Conservation (phyloP, 495 filamentous ascomycete genomes). For the Bacidia gigantensis region DNA sequence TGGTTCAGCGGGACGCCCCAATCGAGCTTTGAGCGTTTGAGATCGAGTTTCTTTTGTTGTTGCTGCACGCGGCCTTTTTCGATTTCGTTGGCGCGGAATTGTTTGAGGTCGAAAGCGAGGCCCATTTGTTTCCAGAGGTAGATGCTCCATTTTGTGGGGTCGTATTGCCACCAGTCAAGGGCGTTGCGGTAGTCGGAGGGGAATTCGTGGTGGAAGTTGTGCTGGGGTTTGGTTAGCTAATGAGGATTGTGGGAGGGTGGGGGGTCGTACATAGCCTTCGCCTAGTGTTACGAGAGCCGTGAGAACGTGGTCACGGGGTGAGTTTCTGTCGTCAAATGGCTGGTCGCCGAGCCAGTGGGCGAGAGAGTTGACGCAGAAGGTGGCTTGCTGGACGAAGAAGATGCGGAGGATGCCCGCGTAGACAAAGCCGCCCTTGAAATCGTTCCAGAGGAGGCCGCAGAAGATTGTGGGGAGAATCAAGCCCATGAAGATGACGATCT, state of each 20-base stretch:
- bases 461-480: constrained; percentile 71
- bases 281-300: constrained; percentile 92
- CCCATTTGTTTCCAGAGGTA: constrained; percentile 88
- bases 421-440: constrained; percentile 83
- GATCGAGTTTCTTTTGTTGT: constrained; percentile 97
- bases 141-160: constrained; percentile 97
- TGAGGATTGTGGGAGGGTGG: too few relatives aligned
- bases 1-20: constrained; percentile 93
- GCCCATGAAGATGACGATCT: constrained; percentile 77
- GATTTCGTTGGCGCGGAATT: constrained; percentile 96
- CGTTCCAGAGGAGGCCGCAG: constrained; percentile 77
- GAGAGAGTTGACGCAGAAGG: constrained; percentile 98
- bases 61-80: constrained; percentile 98
- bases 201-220: constrained; percentile 99
- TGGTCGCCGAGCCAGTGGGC: constrained; percentile 99
- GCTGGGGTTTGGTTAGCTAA: constrained; percentile 25
- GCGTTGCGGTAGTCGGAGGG: constrained; percentile 98
- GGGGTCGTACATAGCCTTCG: constrained; percentile 84
- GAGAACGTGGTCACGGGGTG: constrained; percentile 89
- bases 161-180: constrained; percentile 96
- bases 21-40: constrained; percentile 81
- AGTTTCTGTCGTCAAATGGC: constrained; percentile 98
- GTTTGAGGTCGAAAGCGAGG: constrained; percentile 88
- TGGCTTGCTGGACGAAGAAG: constrained; percentile 98
- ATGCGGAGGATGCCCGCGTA: constrained; percentile 92